phyloP scores from a whole-genome alignment of 2,329 filamentous ascomycete species.

The Diaporthe batatas region DNA sequence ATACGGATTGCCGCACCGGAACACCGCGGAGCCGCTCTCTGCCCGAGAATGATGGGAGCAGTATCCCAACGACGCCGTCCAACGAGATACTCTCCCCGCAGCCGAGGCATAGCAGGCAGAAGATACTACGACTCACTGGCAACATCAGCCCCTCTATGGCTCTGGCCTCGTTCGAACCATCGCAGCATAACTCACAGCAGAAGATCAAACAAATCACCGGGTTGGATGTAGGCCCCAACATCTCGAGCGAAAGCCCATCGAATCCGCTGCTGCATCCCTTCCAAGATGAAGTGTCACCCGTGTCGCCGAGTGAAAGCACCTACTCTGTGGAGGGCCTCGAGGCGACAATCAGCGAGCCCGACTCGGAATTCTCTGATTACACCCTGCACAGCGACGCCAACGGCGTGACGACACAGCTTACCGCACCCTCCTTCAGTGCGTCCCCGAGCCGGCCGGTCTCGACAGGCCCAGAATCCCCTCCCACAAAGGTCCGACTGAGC shows the following conservation, averaged over 20 bases:
- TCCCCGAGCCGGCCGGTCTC: background rate
- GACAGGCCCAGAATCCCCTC: background rate
- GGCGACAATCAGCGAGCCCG: conserved; percentile 43
- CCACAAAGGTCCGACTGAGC: conserved; percentile 7
- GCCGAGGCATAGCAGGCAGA: conserved; percentile 42
- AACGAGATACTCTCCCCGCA: conserved; percentile 45
- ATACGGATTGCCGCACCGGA: conserved; percentile 2
- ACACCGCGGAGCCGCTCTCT: conserved; percentile 1
- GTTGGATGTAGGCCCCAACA: conserved; percentile 50
- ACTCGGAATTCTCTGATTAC: conserved; percentile 33
- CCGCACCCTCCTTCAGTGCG: conserved; percentile 6
- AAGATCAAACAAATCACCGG: conserved; percentile 60
- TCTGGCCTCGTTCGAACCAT: conserved; percentile 40
- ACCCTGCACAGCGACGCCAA: conserved; percentile 29
- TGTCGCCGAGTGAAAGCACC: conserved; percentile 42
- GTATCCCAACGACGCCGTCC: conserved; percentile 35
- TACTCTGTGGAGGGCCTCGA: conserved; percentile 42
- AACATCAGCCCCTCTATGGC: conserved; percentile 31
- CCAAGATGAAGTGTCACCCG: conserved; percentile 41
- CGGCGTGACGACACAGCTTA: conserved; percentile 11
- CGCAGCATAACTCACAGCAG: conserved; percentile 50
- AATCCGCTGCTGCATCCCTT: conserved; percentile 1
- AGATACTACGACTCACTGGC: conserved; percentile 44
- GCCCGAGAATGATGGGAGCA: conserved; percentile 36
- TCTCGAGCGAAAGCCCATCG: conserved; percentile 34